Percentiles rank a stretch among this genome's conserved stretches.
Conservation (phyloP, 768 basidiomycete species). For the Kwoniella sp. region DNA sequence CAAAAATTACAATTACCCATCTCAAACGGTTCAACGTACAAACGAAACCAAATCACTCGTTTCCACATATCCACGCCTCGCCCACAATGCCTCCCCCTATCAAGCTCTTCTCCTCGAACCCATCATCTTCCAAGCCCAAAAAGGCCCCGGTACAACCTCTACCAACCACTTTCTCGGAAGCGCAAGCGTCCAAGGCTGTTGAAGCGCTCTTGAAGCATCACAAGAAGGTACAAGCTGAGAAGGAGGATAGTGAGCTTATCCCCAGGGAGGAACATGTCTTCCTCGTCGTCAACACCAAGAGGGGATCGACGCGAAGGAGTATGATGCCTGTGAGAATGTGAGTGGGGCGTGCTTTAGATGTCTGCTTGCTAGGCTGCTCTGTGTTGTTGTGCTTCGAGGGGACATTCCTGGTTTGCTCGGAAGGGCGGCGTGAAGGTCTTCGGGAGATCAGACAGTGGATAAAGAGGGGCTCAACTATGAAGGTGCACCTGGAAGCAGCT, state of each 20-base stretch:
- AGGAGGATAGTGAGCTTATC: conserved; percentile 67
- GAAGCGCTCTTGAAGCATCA: conserved; percentile 75
- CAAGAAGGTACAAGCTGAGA: conserved; percentile 65
- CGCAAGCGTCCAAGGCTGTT: conserved; percentile 77
- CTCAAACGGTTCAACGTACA: too few relatives aligned
- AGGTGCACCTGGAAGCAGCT: too few relatives aligned
- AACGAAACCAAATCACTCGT: too few relatives aligned
- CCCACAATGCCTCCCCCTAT: conserved; percentile 20
- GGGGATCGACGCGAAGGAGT: conserved; percentile 70
- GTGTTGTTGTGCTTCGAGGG: too few relatives aligned
- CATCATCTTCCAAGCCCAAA: conserved; percentile 18
- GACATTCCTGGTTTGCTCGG: too few relatives aligned
- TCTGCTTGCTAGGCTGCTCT: too few relatives aligned
- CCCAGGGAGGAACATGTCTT: conserved; percentile 83
- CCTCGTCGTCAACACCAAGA: conserved; percentile 85
- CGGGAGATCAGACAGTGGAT: too few relatives aligned
- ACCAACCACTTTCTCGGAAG: conserved; percentile 60
- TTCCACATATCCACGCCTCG: too few relatives aligned
- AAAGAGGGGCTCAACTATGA: too few relatives aligned
- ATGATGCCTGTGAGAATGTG: conserved; percentile 85
- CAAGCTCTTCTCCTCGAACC: conserved; percentile 14
- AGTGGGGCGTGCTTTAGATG: conserved; percentile 54
- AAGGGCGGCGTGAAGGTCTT: too few relatives aligned
- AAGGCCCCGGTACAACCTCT: conserved; percentile 20
- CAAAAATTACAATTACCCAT: too few relatives aligned